Conservation (phyloP, 202 grass and related monocot species). For the Carex sylvatica region DNA sequence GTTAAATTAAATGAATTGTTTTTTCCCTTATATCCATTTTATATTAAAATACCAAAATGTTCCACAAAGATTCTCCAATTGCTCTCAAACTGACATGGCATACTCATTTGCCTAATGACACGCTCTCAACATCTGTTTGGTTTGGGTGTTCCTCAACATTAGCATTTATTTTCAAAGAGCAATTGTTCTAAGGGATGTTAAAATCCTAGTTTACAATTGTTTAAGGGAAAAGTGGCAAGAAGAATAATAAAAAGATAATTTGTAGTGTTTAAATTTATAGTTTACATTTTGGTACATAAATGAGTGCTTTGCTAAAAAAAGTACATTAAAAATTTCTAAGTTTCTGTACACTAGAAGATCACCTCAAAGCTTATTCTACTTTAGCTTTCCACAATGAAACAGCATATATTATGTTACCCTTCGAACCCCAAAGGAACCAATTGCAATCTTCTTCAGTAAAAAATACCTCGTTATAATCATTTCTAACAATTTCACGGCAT, state of each 20-base stretch:
- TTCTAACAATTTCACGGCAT: constrained; percentile 28
- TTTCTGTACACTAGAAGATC: neutral
- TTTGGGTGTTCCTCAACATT: too few species aligned
- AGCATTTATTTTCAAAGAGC: neutral
- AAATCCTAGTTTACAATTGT: neutral
- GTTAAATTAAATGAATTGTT: too few species aligned
- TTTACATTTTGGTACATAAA: neutral
- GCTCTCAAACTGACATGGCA: too few species aligned
- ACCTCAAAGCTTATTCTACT: neutral
- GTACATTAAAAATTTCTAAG: neutral
- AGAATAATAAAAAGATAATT: neutral
- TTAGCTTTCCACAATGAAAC: constrained; percentile 49
- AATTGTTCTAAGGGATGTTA: neutral
- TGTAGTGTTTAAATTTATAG: neutral
- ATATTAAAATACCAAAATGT: too few species aligned
- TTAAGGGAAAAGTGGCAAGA: neutral
- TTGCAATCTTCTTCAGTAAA: constrained; percentile 39
- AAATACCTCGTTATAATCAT: constrained; percentile 35
- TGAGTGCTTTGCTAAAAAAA: neutral
- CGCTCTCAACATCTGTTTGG: too few species aligned
- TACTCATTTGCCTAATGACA: too few species aligned
- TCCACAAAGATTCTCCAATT: too few species aligned
- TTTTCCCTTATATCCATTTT: too few species aligned
- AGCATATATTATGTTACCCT: constrained; percentile 47
- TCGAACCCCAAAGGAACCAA: constrained; percentile 60